These are phyloP conservation scores for Aspergillus asperescens DNA, from an alignment of 495 filamentous ascomycete genomes.

Conservation along the genomic window DNA sequence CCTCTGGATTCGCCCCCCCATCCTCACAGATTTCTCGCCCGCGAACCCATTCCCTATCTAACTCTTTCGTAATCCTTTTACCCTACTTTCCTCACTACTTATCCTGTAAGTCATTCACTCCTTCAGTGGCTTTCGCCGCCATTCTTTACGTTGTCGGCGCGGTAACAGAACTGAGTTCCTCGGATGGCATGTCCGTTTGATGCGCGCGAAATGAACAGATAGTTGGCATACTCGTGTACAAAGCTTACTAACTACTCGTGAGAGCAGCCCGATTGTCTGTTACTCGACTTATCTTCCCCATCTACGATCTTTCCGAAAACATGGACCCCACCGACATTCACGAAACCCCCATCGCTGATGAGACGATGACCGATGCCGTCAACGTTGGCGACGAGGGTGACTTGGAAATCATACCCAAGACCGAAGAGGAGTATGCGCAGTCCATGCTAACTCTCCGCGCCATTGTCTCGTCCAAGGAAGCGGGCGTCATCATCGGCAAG, in stretches of 20 bases:
- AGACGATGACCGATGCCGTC: constrained; percentile 47
- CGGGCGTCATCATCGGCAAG: constrained; percentile 97
- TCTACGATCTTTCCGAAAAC: constrained; percentile 15
- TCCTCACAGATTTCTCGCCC: constrained; percentile 2
- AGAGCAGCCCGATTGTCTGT: not conserved
- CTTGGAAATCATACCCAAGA: constrained; percentile 67
- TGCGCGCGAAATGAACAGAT: not conserved
- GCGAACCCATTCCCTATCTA: not conserved
- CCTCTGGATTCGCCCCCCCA: constrained; percentile 11
- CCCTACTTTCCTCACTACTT: not conserved
- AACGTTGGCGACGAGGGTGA: constrained; percentile 54
- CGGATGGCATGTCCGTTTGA: constrained; percentile 3
- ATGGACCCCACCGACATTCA: constrained; percentile 48
- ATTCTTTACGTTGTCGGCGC: not conserved
- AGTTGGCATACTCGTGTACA: not conserved
- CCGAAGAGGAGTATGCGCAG: constrained; percentile 93
- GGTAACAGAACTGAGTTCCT: not conserved
- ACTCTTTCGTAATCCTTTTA: not conserved
- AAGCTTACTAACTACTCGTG: not conserved
- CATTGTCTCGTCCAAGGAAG: constrained; percentile 97
- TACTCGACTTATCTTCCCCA: not conserved
- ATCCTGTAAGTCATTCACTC: not conserved
- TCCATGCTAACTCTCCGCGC: constrained; percentile 88
- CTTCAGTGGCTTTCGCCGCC: not conserved
- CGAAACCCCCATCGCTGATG: constrained; percentile 38